Conservation (phyloP, 169 alveolate genomes). For the Plasmodium malariae region DNA sequence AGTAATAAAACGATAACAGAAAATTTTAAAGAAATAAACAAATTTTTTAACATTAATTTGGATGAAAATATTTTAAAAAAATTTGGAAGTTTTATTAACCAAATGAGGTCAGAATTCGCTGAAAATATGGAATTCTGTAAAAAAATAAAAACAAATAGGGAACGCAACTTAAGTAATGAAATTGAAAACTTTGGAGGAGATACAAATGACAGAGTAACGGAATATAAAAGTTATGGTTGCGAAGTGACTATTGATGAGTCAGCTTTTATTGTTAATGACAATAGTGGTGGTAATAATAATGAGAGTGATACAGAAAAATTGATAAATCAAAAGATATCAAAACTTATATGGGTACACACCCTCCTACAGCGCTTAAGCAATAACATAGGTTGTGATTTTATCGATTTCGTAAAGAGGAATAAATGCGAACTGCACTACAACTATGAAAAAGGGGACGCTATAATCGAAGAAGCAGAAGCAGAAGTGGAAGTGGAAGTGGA, state of each 20-base stretch:
- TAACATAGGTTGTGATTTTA: slow-evolving; percentile 28
- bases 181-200: background rate
- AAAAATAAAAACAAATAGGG: background rate
- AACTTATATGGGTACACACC: slow-evolving; percentile 33
- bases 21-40: slow-evolving; percentile 19
- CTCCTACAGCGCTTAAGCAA: slow-evolving; percentile 18
- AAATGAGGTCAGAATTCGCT: background rate
- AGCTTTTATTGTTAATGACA: background rate
- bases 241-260: background rate
- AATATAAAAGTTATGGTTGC: background rate
- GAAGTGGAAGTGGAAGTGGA: background rate
- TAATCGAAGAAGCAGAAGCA: slow-evolving; percentile 4
- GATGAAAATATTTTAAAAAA: slow-evolving; percentile 28
- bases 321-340: slow-evolving; percentile 1
- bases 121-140: background rate
- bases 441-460: slow-evolving; percentile 16
- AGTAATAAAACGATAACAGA: background rate
- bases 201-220: background rate
- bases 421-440: slow-evolving; percentile 15
- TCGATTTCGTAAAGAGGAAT: slow-evolving; percentile 41
- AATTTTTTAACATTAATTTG: slow-evolving; percentile 2
- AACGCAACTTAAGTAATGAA: too few species aligned
- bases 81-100: slow-evolving; percentile 23
- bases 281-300: background rate
- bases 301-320: background rate